Evolutionary conservation across 2,329 filamentous ascomycete species (phyloP).

Genomic region (Fusarium sp.): DNA sequence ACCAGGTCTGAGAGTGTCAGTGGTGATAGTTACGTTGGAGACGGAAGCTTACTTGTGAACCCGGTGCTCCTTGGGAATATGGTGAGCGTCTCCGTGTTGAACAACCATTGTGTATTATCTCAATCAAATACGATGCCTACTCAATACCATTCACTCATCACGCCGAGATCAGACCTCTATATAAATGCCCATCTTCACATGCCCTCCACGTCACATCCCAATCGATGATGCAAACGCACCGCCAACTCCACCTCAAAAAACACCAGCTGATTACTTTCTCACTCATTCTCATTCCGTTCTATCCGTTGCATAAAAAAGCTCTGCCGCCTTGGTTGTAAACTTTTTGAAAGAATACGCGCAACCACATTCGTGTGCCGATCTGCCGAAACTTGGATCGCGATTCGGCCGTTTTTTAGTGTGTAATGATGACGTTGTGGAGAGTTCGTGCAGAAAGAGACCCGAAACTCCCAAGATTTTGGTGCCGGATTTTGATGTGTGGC

Average conservation of each 20-base stretch:
- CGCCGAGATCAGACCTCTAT: neutral
- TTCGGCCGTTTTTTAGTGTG: neutral
- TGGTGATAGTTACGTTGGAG: neutral
- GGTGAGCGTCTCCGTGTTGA: slow-evolving; percentile 63
- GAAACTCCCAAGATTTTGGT: slow-evolving; percentile 5
- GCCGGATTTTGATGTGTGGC: slow-evolving; percentile 6
- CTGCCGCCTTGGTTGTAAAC: slow-evolving; percentile 8
- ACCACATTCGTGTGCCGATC: slow-evolving; percentile 24
- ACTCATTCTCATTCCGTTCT: slow-evolving; percentile 13
- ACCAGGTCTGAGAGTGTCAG: slow-evolving; percentile 56
- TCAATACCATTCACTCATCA: neutral
- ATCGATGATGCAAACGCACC: slow-evolving; percentile 42
- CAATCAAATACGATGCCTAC: neutral
- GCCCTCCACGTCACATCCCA: slow-evolving; percentile 23
- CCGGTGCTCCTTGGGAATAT: slow-evolving; percentile 62
- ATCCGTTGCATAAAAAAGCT: slow-evolving; percentile 8
- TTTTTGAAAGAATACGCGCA: neutral
- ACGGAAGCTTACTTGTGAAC: slow-evolving; percentile 56
- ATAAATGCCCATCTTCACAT: neutral
- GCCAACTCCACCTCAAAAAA: slow-evolving; percentile 13
- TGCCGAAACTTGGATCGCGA: slow-evolving; percentile 16
- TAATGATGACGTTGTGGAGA: slow-evolving; percentile 33
- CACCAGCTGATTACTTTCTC: neutral
- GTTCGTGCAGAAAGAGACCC: neutral
- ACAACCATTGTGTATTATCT: slow-evolving; percentile 55